These are phyloP conservation scores for Gnomoniopsis sp. DNA, from an alignment of 2,329 filamentous ascomycete genomes.

Conservation along the genomic window DNA sequence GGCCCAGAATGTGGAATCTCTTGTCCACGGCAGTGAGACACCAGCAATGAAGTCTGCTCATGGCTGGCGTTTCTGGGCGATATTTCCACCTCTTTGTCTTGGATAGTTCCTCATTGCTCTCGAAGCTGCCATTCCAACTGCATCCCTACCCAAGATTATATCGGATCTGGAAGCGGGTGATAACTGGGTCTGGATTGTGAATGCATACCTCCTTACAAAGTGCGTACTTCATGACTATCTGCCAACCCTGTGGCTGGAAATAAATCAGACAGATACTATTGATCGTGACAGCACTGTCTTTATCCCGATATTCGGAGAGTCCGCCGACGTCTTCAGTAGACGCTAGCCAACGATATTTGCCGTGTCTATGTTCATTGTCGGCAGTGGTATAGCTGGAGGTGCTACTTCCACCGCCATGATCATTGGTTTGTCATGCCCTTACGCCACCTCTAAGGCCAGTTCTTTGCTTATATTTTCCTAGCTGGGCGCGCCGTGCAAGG, in stretches of 20 bases:
- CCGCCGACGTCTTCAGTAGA: constrained; percentile 42
- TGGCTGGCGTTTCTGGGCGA: constrained; percentile 3
- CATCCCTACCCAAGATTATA: constrained; percentile 22
- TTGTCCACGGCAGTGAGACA: no score
- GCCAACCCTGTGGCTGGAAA: not conserved
- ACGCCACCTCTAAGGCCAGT: no score
- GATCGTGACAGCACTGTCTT: not conserved
- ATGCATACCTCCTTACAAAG: constrained; percentile 20
- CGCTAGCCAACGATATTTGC: constrained; percentile 31
- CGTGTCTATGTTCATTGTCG: constrained; percentile 39
- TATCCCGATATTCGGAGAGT: constrained; percentile 40
- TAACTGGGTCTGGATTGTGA: constrained; percentile 24
- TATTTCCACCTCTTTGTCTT: not conserved
- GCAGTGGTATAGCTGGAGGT: constrained; percentile 39
- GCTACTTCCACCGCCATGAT: constrained; percentile 34
- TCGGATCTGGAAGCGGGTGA: constrained; percentile 9
- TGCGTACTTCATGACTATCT: not conserved
- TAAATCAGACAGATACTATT: no score
- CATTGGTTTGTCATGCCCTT: constrained; percentile 27
- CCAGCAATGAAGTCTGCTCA: no score
- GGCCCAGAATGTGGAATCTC: no score
- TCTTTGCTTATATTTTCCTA: no score
- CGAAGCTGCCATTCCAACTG: constrained; percentile 21
- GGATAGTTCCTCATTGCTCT: constrained; percentile 4
- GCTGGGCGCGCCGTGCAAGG: constrained; percentile 1